Base-by-base conservation (phyloP, 805 yeast species). In the Hagleromyces aurorensis region DNA sequence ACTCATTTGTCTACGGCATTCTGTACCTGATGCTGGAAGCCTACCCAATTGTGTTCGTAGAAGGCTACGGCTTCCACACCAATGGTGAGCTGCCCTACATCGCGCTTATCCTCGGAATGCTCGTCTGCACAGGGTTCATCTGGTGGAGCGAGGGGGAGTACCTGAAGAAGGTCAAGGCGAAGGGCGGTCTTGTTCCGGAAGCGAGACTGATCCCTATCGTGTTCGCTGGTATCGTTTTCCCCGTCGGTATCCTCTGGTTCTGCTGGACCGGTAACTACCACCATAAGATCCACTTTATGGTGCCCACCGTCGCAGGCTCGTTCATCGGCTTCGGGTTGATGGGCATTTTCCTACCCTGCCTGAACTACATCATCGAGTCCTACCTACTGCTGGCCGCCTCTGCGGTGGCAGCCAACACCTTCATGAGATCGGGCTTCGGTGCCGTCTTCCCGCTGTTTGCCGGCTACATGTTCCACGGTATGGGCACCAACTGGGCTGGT, bases 201-300 rank as follows among this genome's bases (percentile, higher is more conserved):
- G 79, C 76, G 19, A 73, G 95, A 56, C 63, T 86, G 34, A 73
- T 77, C 11, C 75, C 87, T 19, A 72, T 85, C 79, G 70, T 83
- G 58, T 56, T 69, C 23, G 87, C 94, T 18, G 75, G 78, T 14
- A 40, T 82, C 31, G 50, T 69, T 6, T 83, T 86, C 62, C 79
- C 93, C 16, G 63, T 73, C 30, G 95, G 95, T 30, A 62, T 85
- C 38, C 66, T 85, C 47, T 81, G 94, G 94, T 66, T 86, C 54
- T 72, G 82, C 34, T 86, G 95, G 95, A 64, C 89, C 7, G 95
- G 94, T 50, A 69, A 72, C 40, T 86, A 76, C 56, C 77, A 71
- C 27, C 56, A 76, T 19, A 57, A 57, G 23, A 72, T 83, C 21
- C 94, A 78, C 50, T 86, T 89, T 89, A 77, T 75, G 45, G 82